Evolutionary conservation across 2,329 filamentous ascomycete species (phyloP), one percentile per base, ranked within the genome.

Genomic region (Aureobasidium sp.): DNA sequence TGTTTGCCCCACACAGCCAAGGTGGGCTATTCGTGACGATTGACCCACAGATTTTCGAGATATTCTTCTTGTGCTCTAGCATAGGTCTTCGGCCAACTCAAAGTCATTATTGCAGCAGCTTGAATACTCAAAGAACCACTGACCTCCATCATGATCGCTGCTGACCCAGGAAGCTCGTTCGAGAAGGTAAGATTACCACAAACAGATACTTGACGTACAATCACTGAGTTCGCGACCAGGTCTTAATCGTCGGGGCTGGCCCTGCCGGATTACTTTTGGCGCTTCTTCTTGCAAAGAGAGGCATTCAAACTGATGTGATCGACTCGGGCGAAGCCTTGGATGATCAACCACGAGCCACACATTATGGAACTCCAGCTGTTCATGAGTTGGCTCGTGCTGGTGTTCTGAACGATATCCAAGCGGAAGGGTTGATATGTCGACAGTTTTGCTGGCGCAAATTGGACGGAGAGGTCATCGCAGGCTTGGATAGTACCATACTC

Each of bases 241-340:
- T 81, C 25, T 66, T 80, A 8, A 74, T 80, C 47, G 73, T 78
- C 55, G 79, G 80, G 36, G 79, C 77, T 6, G 79, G 79, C n/a
- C 78, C 77, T 59, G 76, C 79, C 2, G 79, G 80, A 29, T 76
- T 79, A 27, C 77, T 81, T 61, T 75, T 79, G 50, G 77, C 78
- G 6, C 73, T 80, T 31, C 75, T 79, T 23, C 76, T 81, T 45
- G 69, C 72, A 1, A 73, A 77, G 65, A 74, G 74, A 3, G 63
- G 71, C 1, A 76, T 48, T 18, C 23, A 16, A 16, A 48, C 45
- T 7, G 2, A 48, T 2, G 45, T 48, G 23, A 48, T 48, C 8
- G 45, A 48, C 29, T 48, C 13, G 11, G 45, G 23, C 6, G 23
- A 48, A 25, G 18, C 45, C 13, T 25, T 48, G 23, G 45, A 48